Evolutionary conservation across 2,329 filamentous ascomycete species (phyloP), one percentile per base, ranked within the genome.

Genomic region (Phoma sp.): DNA sequence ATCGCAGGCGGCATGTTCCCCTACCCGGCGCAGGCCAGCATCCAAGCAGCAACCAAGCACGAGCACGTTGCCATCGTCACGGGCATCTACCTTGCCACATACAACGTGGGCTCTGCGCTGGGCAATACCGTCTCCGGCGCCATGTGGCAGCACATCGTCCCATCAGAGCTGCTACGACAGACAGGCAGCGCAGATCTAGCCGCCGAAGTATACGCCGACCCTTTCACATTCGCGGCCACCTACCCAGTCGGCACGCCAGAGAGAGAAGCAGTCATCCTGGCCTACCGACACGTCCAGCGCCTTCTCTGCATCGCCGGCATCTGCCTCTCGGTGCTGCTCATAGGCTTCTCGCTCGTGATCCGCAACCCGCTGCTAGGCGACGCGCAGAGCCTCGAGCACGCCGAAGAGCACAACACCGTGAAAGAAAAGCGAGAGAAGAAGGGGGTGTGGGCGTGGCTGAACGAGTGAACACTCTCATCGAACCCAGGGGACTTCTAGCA

Each of bases 1-100:
- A 78, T 88, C 46, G 85, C 84, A 0, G 85, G 85, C 37, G 86
- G 86, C 44, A 77, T 89, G 73, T 88, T 88, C 72, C 75, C 80
- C 0, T 83, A 83, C 49, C 77, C 81, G 4, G 76, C 80, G 0
- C 80, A 82, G 60, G 80, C 80, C 17, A 79, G 77, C 41, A 81
- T 83, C 22, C 81, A 83, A 60, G 79, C 79, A 3, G 80, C 80
- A 0, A 79, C 79, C 1, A 78, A 77, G 46, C 81, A 83, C 57
- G 79, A 83, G 64, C 78, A 88, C 63, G 76, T 89, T 29, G 86
- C 86, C 38, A 82, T 87, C 60, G 82, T 88, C 62, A 88, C 85
- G 0, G 85, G 82, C 35, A 71, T 88, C 21, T 88, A 82, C 67
- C 80, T 88, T 2, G 82, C 85, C 10, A 81, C 76, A 15, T 88